Evolutionary conservation across 805 yeast species (phyloP).

Genomic region (Suhomyces kilbournensis): DNA sequence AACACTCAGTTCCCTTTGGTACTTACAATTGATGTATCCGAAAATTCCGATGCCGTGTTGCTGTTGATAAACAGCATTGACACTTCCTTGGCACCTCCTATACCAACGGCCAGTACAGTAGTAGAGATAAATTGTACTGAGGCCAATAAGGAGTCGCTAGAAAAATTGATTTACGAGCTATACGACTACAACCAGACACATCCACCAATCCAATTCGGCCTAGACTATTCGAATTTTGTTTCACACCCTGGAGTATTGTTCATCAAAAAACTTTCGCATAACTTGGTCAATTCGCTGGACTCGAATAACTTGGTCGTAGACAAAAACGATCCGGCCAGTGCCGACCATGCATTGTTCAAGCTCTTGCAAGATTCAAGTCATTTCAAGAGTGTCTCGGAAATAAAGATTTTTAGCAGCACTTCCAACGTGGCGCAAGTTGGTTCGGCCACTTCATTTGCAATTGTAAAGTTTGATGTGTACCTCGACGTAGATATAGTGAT

Average conservation of each 20-base stretch:
- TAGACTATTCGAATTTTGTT: constrained; percentile 30
- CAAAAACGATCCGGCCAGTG: constrained; percentile 3
- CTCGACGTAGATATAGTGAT: constrained; percentile 31
- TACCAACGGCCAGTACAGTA: background rate
- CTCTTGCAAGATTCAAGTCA: constrained; percentile 18
- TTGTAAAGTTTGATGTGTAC: constrained; percentile 31
- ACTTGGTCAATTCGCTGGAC: constrained; percentile 19
- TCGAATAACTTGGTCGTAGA: constrained; percentile 1
- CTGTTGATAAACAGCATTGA: background rate
- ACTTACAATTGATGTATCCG: background rate
- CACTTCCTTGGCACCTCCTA: background rate
- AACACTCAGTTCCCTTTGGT: constrained; percentile 7
- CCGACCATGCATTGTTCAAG: constrained; percentile 26
- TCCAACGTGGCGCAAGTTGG: constrained; percentile 4
- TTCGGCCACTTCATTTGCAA: constrained; percentile 20
- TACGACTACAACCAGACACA: constrained; percentile 6
- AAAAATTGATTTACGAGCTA: constrained; percentile 11
- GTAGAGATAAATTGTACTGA: constrained; percentile 2
- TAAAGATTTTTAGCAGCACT: constrained; percentile 20
- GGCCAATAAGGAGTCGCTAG: constrained; percentile 5
- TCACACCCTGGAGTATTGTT: constrained; percentile 60
- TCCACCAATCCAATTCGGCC: constrained; percentile 4
- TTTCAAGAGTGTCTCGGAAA: constrained; percentile 18
- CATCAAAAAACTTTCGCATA: constrained; percentile 46
- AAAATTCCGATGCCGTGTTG: background rate